Base-by-base conservation (phyloP, 2,329 filamentous ascomycete genomes). In the Colletotrichum camelliae region DNA sequence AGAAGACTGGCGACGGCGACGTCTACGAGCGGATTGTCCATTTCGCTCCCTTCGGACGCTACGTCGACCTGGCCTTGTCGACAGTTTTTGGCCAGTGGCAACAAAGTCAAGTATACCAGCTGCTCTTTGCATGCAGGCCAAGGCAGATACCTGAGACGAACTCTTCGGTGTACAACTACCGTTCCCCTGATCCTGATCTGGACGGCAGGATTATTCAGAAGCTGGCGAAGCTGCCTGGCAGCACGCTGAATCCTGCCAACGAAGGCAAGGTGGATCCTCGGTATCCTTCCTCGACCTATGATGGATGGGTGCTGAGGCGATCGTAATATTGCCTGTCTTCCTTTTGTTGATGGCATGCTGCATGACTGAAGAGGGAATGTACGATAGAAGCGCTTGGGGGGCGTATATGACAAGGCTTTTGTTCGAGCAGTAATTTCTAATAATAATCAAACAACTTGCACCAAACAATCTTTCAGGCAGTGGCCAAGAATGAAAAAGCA, bases 131-230 rank as follows among this genome's bases (percentile, higher is more conserved):
- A 21, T 60, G 71, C 15, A 75, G 62, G n/a, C 48, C 61, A 4
- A 39, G 67, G 5, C 52, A 52, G 2, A 24, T 75, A 4, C 57
- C 67, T 1, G 61, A 75, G 18, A 31, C 43, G 16, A 75, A 67
- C 18, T 35, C 62, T 12, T 77, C 71, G 0, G 72, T 75, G 33
- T 72, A 77, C 68, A 72, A 75, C 33, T 77, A 75, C 15, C 35
- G 67, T 15, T 16, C 31, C 5, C 75, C 75, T 3, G 75, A 77
- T 10, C 67, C 67, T 4, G 55, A 67, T 29, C 24, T 72, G 3
- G 72, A 75, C 7, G 72, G 62, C 10, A 64, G 15, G 6, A 57
- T 75, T 2, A 64, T 75, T 1, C 72, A 75, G 27, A 75, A 75
- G 69, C 15, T 72, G 12, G 72, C 69, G 8, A n/a, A 58, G 5